A percentile compares a stretch with the other conserved stretches of the same genome.
Conservation (phyloP, 306 rosid species). For the Prunus davidiana region DNA sequence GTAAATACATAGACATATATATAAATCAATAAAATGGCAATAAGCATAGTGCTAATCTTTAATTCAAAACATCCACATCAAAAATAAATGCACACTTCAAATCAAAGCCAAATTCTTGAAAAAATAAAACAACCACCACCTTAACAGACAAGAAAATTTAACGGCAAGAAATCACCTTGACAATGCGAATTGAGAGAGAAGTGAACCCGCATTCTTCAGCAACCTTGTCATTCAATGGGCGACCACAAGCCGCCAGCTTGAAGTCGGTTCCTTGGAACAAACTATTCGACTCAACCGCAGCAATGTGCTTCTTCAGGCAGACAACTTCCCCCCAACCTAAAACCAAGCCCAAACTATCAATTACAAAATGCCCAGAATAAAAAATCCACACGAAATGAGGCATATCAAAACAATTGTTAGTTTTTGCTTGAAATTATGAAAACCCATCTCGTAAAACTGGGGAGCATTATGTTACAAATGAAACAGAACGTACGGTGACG, state of each 20-base stretch:
- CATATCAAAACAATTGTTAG: not conserved
- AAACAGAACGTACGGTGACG: conserved; percentile 52
- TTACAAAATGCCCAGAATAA: not conserved
- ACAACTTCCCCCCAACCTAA: conserved; percentile 74
- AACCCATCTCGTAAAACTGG: not conserved
- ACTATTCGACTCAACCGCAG: conserved; percentile 40
- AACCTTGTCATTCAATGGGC: conserved; percentile 50
- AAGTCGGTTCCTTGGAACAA: conserved; percentile 74
- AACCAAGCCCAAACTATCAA: conserved; percentile 4
- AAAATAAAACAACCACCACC: not conserved
- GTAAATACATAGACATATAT: not conserved
- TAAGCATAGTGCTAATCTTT: not conserved
- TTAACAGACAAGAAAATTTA: not conserved
- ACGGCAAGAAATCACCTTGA: conserved; percentile 41
- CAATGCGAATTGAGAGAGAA: conserved; percentile 76
- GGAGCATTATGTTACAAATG: no score
- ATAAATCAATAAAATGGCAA: not conserved
- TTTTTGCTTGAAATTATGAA: not conserved
- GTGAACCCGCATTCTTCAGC: conserved; percentile 83
- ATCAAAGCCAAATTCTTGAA: not conserved
- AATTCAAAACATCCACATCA: not conserved
- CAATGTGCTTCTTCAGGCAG: conserved; percentile 64
- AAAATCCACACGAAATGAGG: not conserved
- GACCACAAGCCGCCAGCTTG: conserved; percentile 78
- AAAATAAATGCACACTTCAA: not conserved